Percentiles rank a stretch among this genome's conserved stretches.
phyloP scores from a whole-genome alignment of 2,329 filamentous ascomycete genomes.

The Nannizziopsis barbatae region DNA sequence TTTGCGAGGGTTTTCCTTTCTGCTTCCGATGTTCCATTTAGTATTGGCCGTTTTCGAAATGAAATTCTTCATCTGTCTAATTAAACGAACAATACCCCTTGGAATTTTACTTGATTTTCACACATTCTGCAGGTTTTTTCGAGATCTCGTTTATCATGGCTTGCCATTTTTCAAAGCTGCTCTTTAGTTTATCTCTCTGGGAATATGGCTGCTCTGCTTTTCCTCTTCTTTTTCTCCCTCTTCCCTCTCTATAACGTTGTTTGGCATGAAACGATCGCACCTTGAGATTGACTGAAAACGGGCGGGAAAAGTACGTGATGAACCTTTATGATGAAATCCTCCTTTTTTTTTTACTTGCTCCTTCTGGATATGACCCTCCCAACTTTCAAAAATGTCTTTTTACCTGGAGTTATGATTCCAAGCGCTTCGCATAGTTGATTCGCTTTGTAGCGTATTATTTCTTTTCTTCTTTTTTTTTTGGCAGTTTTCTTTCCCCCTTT shows the following conservation, averaged over 20 bases:
- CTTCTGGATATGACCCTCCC: slow-evolving; percentile 1
- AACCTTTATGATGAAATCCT: slow-evolving; percentile 7
- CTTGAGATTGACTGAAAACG: slow-evolving; percentile 2
- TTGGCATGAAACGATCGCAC: neutral
- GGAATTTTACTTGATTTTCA: slow-evolving; percentile 10
- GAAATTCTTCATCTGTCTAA: slow-evolving; percentile 34
- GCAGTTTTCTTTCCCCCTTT: neutral
- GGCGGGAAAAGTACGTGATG: slow-evolving; percentile 7
- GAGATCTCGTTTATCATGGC: slow-evolving; percentile 5
- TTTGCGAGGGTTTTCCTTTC: slow-evolving; percentile 16
- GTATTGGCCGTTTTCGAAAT: slow-evolving; percentile 31
- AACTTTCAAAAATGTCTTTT: neutral
- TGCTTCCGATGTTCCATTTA: slow-evolving; percentile 14
- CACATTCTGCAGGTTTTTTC: slow-evolving; percentile 7
- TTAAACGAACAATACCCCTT: slow-evolving; percentile 30
- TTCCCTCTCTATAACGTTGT: neutral
- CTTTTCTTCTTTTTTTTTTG: neutral
- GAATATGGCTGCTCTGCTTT: slow-evolving; percentile 5
- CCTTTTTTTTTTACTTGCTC: neutral
- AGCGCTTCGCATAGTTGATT: slow-evolving; percentile 1
- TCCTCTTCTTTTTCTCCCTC: neutral
- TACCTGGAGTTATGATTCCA: neutral
- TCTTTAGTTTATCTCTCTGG: slow-evolving; percentile 17
- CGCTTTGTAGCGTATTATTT: slow-evolving; percentile 7
- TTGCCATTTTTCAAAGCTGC: slow-evolving; percentile 10